Conservation (phyloP, 2,329 filamentous ascomycete species). For the Colletotrichum sojae region DNA sequence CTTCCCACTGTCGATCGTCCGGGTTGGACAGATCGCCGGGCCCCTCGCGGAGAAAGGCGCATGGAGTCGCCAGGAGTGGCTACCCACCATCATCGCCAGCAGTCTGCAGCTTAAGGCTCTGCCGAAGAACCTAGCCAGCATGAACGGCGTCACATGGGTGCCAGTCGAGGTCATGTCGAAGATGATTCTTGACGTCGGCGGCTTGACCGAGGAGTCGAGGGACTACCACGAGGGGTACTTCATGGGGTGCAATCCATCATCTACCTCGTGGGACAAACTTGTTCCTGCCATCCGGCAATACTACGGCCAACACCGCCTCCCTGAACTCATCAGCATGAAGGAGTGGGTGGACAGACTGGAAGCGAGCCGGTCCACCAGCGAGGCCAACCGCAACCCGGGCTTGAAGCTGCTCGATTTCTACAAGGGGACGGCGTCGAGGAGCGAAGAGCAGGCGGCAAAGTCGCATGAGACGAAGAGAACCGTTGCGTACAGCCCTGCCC, state of each 20-base stretch:
- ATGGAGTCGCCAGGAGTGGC: constrained; percentile 41
- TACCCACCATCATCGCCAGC: constrained; percentile 50
- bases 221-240: constrained; percentile 35
- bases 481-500: constrained; percentile 56
- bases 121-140: constrained; percentile 59
- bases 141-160: constrained; percentile 67
- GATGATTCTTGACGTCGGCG: constrained; percentile 62
- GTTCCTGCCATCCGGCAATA: constrained; percentile 56
- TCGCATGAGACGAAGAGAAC: constrained; percentile 58
- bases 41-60: constrained; percentile 21
- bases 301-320: constrained; percentile 54
- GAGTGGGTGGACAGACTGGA: constrained; percentile 64
- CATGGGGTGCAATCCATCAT: constrained; percentile 54
- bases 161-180: constrained; percentile 64
- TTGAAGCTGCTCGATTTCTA: constrained; percentile 68
- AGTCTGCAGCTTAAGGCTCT: constrained; percentile 63
- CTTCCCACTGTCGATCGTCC: constrained; percentile 28
- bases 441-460: constrained; percentile 42
- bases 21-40: constrained; percentile 41
- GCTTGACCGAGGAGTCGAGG: constrained; percentile 21
- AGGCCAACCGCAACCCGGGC: constrained; percentile 59
- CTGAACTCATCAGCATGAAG: constrained; percentile 55
- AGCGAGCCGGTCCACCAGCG: constrained; percentile 51
- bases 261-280: constrained; percentile 56
- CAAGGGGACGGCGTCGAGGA: constrained; percentile 45